Evolutionary conservation across 2,329 filamentous ascomycete genomes (phyloP).

Genomic region (Plectosphaerella sp.): DNA sequence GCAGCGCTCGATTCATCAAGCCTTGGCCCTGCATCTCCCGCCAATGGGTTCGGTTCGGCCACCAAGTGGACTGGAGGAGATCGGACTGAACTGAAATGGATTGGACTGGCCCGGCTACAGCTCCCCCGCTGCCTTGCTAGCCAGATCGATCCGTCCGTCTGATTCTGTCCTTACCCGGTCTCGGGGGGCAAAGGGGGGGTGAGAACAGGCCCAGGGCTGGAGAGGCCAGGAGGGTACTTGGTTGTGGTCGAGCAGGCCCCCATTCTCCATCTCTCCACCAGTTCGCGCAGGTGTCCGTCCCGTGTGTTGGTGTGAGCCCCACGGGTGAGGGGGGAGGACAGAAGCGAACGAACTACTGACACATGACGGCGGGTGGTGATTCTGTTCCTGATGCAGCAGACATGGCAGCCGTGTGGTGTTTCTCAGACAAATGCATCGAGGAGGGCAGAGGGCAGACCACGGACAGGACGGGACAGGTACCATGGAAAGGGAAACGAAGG

Average conservation of each 20-base stretch:
- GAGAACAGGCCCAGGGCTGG: background rate
- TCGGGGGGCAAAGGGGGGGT: background rate
- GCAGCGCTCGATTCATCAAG: background rate
- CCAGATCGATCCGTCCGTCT: background rate
- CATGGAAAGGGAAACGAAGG: too few species aligned
- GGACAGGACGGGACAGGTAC: too few species aligned
- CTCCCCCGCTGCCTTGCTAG: background rate
- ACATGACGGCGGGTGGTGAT: too few species aligned
- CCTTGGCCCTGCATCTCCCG: background rate
- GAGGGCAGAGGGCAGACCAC: too few species aligned
- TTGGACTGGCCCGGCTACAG: background rate
- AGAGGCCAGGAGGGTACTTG: background rate
- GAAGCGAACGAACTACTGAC: background rate
- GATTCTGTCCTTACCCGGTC: too few species aligned
- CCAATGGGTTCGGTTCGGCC: too few species aligned
- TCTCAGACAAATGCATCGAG: too few species aligned
- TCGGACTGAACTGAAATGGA: background rate
- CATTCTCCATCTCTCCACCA: conserved; percentile 16
- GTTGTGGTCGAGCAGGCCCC: background rate
- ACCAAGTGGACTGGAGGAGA: too few species aligned
- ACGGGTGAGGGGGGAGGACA: conserved; percentile 1
- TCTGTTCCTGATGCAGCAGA: too few species aligned
- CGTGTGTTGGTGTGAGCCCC: too few species aligned
- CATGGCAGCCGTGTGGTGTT: too few species aligned
- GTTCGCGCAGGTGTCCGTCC: conserved; percentile 16